Conservation (phyloP, 1,284 basidiomycete genomes). For the Trichosporon inkin region DNA sequence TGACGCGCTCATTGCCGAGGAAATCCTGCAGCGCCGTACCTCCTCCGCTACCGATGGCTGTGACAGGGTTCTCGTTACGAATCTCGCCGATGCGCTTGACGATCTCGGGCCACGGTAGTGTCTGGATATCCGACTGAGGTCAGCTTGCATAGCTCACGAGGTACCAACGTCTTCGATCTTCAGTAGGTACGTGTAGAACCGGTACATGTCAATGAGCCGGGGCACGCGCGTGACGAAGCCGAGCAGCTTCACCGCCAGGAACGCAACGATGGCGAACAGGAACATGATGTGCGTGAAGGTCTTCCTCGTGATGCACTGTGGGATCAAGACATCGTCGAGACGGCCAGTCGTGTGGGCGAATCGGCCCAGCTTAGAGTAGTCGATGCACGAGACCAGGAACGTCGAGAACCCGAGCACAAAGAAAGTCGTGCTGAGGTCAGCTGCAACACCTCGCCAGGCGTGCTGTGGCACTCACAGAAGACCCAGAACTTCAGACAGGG, state of each 20-base stretch:
- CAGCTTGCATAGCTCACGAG: not conserved
- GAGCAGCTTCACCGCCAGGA: conserved; percentile 63
- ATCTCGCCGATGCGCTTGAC: conserved; percentile 83
- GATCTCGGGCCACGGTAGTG: conserved; percentile 92
- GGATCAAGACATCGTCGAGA: conserved; percentile 73
- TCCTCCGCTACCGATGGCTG: conserved; percentile 60
- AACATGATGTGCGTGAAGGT: conserved; percentile 57
- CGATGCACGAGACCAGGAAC: conserved; percentile 89
- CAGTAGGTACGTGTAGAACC: conserved; percentile 65
- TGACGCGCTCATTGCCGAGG: conserved; percentile 35
- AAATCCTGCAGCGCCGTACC: conserved; percentile 48
- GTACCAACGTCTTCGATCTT: conserved; percentile 56
- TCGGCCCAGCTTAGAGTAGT: conserved; percentile 69
- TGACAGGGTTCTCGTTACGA: conserved; percentile 83
- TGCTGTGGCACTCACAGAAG: conserved; percentile 65
- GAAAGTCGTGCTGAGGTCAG: conserved; percentile 71
- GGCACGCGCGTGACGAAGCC: conserved; percentile 57
- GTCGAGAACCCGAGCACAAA: conserved; percentile 97
- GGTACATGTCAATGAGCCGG: conserved; percentile 83
- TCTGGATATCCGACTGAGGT: conserved; percentile 88
- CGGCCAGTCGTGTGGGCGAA: conserved; percentile 45
- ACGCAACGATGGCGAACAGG: conserved; percentile 71
- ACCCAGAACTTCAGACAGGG: conserved; percentile 77
- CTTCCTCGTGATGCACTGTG: conserved; percentile 63
- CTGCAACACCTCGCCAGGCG: not conserved